These are phyloP conservation scores for Magnaporthiopsis rhizophila DNA, from an alignment of 2,329 filamentous ascomycete genomes.

Conservation along the genomic window DNA sequence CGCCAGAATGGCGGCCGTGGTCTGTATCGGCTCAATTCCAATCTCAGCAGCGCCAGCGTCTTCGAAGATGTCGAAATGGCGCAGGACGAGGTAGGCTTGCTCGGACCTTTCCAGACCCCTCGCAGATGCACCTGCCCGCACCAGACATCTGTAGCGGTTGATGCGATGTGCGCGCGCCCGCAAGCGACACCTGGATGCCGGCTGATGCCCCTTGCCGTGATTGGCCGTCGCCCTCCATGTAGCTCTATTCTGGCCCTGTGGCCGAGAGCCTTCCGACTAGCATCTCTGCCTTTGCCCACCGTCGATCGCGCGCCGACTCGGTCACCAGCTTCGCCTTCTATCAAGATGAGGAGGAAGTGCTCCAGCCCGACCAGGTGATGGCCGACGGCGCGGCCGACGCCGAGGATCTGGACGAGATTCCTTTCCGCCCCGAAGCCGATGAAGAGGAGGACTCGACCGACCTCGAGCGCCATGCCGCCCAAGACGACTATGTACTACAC, in stretches of 20 bases:
- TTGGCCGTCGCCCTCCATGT: constrained; percentile 4
- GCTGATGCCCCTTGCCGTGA: constrained; percentile 8
- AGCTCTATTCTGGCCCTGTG: constrained; percentile 84
- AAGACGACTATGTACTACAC: constrained; percentile 41
- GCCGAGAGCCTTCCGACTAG: constrained; percentile 95
- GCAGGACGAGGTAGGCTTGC: constrained; percentile 66
- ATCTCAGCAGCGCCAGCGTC: constrained; percentile 69
- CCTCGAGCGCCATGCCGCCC: constrained; percentile 23
- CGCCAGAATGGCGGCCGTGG: constrained; percentile 6
- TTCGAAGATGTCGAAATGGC: constrained; percentile 98
- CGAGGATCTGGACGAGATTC: constrained; percentile 30
- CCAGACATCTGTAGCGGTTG: not conserved
- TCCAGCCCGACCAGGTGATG: constrained; percentile 19
- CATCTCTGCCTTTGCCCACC: constrained; percentile 83
- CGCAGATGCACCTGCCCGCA: not conserved
- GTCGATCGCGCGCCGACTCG: constrained; percentile 72
- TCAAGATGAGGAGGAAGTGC: constrained; percentile 51
- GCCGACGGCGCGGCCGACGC: constrained; percentile 23
- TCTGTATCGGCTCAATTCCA: constrained; percentile 60
- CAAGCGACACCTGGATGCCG: not conserved
- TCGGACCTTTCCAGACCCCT: not conserved
- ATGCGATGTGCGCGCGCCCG: not conserved
- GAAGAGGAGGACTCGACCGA: constrained; percentile 30
- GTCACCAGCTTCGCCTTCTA: constrained; percentile 87
- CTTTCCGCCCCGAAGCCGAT: constrained; percentile 25